Base-by-base conservation (phyloP, 2,329 filamentous ascomycete species). In the Talaromyces rugulosus region DNA sequence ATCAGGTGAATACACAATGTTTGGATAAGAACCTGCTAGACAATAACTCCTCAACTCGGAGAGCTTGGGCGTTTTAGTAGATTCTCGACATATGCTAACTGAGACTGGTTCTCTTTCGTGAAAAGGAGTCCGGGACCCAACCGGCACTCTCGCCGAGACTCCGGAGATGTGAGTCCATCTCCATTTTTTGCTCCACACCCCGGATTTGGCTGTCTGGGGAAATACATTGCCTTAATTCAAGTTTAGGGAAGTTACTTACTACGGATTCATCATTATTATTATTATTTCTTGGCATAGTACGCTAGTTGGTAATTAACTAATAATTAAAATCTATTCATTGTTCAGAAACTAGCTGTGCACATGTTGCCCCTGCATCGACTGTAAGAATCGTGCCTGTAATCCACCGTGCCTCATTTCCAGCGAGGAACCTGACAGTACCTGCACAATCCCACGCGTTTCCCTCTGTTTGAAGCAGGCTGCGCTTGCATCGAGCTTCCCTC, bases 391-490 rank as follows among this genome's bases (percentile, higher is more conserved):
- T 72, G 1, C 80, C 81, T 0, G 82, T 81, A 34, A 83, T 81
- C 82, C 82, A 85, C 63, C 81, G 72, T 0, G 81, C 79, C 69
- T 84, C 78, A 63, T 81, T 77, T 11, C 81, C 77, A 5, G 80
- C 81, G n/a, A 85, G 71, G 64, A 83, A 85, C 0, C 78, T 72
- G 0, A 84, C 80, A 3, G 81, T 81, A 44, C 77, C 78, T 5
- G 77, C 82, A 54, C 80, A 78, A 66, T 85, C 83, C 82, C 82
- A 84, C 1, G 77, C 82, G 62, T 76, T 84, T 0, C 83, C 83
- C 65, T 85, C 83, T 1, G 78, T 83, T 36, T 80, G 79, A n/a
- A 84, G 69, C 14, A 84, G 66, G 69, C 80, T 83, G 53, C 81
- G 70, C 58, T 81, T 80, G 63, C 77, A 78, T 18, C 83, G 72